Percentiles rank a stretch among this genome's conserved stretches.
Evolutionary conservation across 2,329 filamentous ascomycete species (phyloP).

Genomic region (Lachnellula occidentalis): DNA sequence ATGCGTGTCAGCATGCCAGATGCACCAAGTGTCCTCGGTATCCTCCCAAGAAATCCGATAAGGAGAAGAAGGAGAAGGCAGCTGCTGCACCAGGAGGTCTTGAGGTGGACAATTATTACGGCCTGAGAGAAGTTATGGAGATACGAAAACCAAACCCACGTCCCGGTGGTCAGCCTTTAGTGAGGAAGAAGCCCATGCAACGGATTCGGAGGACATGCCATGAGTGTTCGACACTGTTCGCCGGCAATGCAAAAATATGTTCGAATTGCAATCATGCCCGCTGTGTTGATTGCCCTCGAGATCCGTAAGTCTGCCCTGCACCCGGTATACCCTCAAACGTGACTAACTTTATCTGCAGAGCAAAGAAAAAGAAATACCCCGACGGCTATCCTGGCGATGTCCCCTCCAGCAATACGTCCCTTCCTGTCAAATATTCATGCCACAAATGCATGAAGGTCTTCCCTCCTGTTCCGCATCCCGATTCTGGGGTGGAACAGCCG

Average conservation of each 20-base stretch:
- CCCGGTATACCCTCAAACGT: background rate
- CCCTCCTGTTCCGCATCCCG: slow-evolving; percentile 32
- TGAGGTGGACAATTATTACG: slow-evolving; percentile 21
- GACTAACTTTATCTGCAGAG: slow-evolving; percentile 35
- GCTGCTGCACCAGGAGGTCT: slow-evolving; percentile 25
- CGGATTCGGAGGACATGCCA: slow-evolving; percentile 73
- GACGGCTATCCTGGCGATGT: slow-evolving; percentile 63
- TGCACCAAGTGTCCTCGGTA: slow-evolving; percentile 77
- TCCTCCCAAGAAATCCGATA: slow-evolving; percentile 50
- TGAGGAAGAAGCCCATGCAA: slow-evolving; percentile 67
- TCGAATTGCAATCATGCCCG: slow-evolving; percentile 63
- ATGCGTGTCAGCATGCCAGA: slow-evolving; percentile 69
- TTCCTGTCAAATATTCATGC: slow-evolving; percentile 49
- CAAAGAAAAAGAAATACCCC: slow-evolving; percentile 64
- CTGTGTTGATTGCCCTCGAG: slow-evolving; percentile 75
- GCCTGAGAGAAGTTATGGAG: slow-evolving; percentile 40
- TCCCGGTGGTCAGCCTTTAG: slow-evolving; percentile 61
- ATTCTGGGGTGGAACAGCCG: slow-evolving; percentile 10
- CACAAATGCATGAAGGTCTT: slow-evolving; percentile 58
- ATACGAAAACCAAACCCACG: slow-evolving; percentile 59
- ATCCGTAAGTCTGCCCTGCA: slow-evolving; percentile 58
- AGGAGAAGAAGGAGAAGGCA: slow-evolving; percentile 46
- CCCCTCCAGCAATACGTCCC: slow-evolving; percentile 33
- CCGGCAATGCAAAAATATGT: slow-evolving; percentile 56
- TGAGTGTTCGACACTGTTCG: slow-evolving; percentile 61